Evolutionary conservation across 768 basidiomycete genomes (phyloP).

Genomic region (Pholiota microspora): DNA sequence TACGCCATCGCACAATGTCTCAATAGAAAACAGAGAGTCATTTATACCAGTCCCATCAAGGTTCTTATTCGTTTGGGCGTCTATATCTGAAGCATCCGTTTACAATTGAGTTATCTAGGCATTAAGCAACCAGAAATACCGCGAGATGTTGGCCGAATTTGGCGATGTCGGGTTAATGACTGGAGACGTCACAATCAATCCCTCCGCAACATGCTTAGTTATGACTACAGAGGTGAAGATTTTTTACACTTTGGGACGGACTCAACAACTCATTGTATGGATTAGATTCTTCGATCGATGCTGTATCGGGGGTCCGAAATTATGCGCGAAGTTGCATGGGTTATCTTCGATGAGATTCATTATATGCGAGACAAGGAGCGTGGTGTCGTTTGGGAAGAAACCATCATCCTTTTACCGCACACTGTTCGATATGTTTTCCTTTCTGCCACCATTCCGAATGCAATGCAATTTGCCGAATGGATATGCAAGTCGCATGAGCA

Average conservation of each 20-base stretch:
- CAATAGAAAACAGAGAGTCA: slow-evolving; percentile 91
- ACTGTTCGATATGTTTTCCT: slow-evolving; percentile 97
- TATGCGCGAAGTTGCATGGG: slow-evolving; percentile 99
- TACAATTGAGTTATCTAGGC: slow-evolving; percentile 56
- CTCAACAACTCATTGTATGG: neutral
- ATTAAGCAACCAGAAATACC: slow-evolving; percentile 97
- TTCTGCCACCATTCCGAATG: slow-evolving; percentile 98
- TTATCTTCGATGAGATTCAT: slow-evolving; percentile 98
- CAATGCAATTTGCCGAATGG: slow-evolving; percentile 99
- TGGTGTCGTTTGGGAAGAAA: slow-evolving; percentile 99
- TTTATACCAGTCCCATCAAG: slow-evolving; percentile 99
- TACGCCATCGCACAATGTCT: slow-evolving; percentile 98
- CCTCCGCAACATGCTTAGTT: slow-evolving; percentile 92
- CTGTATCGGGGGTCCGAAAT: slow-evolving; percentile 97
- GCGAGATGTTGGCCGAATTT: slow-evolving; percentile 96
- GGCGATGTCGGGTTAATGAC: slow-evolving; percentile 99
- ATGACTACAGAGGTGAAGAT: slow-evolving; percentile 94
- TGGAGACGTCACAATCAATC: slow-evolving; percentile 98
- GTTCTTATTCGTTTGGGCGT: slow-evolving; percentile 45
- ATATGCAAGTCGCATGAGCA: slow-evolving; percentile 96
- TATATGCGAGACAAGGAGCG: slow-evolving; percentile 99
- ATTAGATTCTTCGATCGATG: slow-evolving; percentile 96
- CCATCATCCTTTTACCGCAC: slow-evolving; percentile 95
- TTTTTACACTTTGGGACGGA: neutral
- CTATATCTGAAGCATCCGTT: slow-evolving; percentile 16